These are phyloP conservation scores for Teunomyces atbi DNA, from an alignment of 805 yeast genomes.

Conservation along the genomic window DNA sequence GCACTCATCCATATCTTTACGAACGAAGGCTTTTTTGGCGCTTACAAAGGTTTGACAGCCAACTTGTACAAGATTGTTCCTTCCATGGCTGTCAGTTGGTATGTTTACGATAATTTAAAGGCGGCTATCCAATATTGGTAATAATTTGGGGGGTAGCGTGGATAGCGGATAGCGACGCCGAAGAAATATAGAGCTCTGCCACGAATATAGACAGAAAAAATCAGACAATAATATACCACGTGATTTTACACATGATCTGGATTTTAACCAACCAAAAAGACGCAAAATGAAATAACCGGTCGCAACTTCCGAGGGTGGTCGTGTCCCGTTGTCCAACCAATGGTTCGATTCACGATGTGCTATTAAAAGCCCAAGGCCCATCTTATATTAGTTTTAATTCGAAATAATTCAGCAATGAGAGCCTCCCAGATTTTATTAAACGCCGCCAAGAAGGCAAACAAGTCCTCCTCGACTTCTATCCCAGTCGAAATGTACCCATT, in stretches of 20 bases:
- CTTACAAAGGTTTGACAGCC: conserved; percentile 73
- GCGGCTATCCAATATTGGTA: conserved; percentile 37
- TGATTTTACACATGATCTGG: conserved; percentile 5
- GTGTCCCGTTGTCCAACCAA: conserved; percentile 5
- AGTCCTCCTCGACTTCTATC: conserved; percentile 15
- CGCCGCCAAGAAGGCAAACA: conserved; percentile 35
- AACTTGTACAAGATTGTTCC: conserved; percentile 89
- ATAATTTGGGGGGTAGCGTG: no score
- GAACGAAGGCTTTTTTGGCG: conserved; percentile 71
- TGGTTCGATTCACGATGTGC: conserved; percentile 8
- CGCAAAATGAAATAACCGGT: neutral
- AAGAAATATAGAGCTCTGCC: no score
- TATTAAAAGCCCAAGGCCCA: neutral
- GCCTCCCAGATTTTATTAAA: conserved; percentile 39
- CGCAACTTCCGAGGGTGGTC: neutral
- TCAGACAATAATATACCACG: conserved; percentile 4
- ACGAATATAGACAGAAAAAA: neutral
- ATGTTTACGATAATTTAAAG: conserved; percentile 72
- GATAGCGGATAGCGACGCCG: no score
- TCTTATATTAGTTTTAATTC: neutral
- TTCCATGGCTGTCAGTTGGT: conserved; percentile 94
- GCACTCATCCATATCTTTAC: conserved; percentile 70
- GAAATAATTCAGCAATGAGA: conserved; percentile 26
- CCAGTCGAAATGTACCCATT: conserved; percentile 49
- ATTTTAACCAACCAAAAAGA: conserved; percentile 12